phyloP scores from a whole-genome alignment of 164 flowering plant species.

The Nymphaea colorata region DNA sequence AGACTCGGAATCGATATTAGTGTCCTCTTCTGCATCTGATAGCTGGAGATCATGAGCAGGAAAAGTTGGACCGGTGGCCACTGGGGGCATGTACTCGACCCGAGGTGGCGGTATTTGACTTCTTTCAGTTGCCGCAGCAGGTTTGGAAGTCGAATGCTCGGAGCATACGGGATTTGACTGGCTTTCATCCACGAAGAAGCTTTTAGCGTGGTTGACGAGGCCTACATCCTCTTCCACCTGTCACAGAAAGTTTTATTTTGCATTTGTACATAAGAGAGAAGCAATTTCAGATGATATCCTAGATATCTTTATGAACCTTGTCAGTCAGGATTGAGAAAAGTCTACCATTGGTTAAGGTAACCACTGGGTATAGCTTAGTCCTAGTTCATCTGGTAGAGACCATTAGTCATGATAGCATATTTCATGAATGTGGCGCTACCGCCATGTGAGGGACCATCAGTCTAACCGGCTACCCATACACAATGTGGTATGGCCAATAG shows the following conservation, averaged over 20 bases:
- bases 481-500: too few species aligned
- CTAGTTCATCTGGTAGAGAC: too few species aligned
- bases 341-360: too few species aligned
- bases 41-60: not conserved
- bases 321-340: too few species aligned
- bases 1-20: conserved; percentile 20
- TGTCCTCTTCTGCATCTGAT: not conserved
- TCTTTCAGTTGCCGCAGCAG: conserved; percentile 32
- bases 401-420: too few species aligned
- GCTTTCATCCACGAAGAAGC: conserved; percentile 42
- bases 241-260: not conserved
- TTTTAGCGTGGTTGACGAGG: conserved; percentile 44
- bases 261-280: too few species aligned
- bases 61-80: not conserved
- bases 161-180: conserved; percentile 77
- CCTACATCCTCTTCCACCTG: conserved; percentile 67
- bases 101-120: not conserved
- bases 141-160: conserved; percentile 88
- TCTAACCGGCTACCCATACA: too few species aligned
- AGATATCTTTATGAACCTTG: too few species aligned
- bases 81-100: not conserved
- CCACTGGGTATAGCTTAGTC: too few species aligned
- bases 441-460: too few species aligned
- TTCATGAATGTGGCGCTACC: too few species aligned
- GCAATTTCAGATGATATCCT: too few species aligned